phyloP scores from a whole-genome alignment of 352 stramenopile species.

The Phytophthora pistaciae region DNA sequence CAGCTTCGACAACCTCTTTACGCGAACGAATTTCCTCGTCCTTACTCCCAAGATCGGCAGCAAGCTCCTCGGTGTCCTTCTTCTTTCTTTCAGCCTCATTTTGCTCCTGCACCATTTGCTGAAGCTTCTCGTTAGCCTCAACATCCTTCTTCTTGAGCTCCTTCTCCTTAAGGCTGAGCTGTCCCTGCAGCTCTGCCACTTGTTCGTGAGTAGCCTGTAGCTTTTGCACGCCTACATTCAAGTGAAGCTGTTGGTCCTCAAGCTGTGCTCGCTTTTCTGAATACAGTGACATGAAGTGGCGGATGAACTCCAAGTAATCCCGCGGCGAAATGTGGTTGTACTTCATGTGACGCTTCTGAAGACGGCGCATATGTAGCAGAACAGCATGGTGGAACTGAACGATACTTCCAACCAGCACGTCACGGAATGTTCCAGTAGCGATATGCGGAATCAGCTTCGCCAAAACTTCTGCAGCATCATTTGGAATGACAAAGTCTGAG shows the following conservation, averaged over 20 bases:
- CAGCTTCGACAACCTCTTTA: conserved; percentile 95
- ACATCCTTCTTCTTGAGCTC: conserved; percentile 97
- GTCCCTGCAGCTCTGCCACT: conserved; percentile 92
- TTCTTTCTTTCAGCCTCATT: conserved; percentile 98
- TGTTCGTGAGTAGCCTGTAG: conserved; percentile 98
- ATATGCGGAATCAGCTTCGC: conserved; percentile 75
- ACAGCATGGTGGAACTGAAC: conserved; percentile 91
- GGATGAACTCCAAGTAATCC: conserved; percentile 94
- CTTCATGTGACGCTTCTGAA: conserved; percentile 89
- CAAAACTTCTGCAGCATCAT: conserved; percentile 60
- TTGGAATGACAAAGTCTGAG: conserved; percentile 67
- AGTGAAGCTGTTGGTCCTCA: conserved; percentile 97
- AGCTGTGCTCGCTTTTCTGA: conserved; percentile 93
- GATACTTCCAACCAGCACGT: conserved; percentile 85
- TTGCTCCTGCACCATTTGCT: conserved; percentile 99
- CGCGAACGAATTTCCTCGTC: conserved; percentile 96
- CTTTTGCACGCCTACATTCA: conserved; percentile 99
- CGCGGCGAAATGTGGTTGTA: conserved; percentile 93
- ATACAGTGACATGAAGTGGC: conserved; percentile 91
- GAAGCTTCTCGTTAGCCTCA: conserved; percentile 98
- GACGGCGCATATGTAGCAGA: conserved; percentile 83
- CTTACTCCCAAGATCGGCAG: conserved; percentile 94
- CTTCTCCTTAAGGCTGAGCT: conserved; percentile 94
- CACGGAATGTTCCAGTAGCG: conserved; percentile 73
- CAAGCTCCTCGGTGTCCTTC: conserved; percentile 96